phyloP scores from a whole-genome alignment of 176 grass and related monocot genomes.

The Cenchrus fungigraminus region DNA sequence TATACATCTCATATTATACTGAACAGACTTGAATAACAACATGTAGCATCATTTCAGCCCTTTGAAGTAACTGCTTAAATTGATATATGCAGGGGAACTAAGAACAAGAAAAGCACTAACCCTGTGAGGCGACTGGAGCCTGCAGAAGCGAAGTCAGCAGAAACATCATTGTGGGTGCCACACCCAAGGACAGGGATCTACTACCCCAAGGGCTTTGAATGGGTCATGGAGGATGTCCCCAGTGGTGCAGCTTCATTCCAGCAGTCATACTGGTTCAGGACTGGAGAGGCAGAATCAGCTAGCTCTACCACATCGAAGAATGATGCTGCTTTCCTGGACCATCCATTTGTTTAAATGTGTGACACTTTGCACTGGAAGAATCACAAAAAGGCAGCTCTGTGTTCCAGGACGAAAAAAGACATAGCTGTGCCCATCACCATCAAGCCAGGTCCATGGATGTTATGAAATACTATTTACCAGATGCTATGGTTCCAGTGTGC shows the following conservation, averaged over 20 bases:
- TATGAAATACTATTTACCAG: constrained; percentile 28
- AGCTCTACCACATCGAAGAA: constrained; percentile 35
- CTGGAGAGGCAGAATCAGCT: constrained; percentile 50
- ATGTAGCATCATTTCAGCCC: constrained; percentile 15
- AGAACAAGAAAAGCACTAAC: constrained; percentile 50
- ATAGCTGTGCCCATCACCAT: constrained; percentile 11
- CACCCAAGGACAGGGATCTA: constrained; percentile 95
- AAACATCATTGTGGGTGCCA: constrained; percentile 72
- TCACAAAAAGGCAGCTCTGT: constrained; percentile 22
- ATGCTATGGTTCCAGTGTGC: constrained; percentile 33
- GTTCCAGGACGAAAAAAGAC: background rate
- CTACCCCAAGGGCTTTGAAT: constrained; percentile 87
- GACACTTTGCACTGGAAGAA: constrained; percentile 38
- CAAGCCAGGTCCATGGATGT: constrained; percentile 38
- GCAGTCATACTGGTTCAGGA: constrained; percentile 76
- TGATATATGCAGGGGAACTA: constrained; percentile 44
- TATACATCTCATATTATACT: constrained; percentile 19
- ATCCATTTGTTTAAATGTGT: constrained; percentile 54
- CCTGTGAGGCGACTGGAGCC: constrained; percentile 31
- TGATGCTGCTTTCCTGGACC: constrained; percentile 42
- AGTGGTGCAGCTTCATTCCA: constrained; percentile 62
- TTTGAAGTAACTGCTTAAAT: constrained; percentile 32
- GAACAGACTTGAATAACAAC: constrained; percentile 14
- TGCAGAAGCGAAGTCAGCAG: constrained; percentile 42
- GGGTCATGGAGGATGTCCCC: constrained; percentile 96